phyloP scores from a whole-genome alignment of 768 basidiomycete genomes.

The Holtermannia corniformis region DNA sequence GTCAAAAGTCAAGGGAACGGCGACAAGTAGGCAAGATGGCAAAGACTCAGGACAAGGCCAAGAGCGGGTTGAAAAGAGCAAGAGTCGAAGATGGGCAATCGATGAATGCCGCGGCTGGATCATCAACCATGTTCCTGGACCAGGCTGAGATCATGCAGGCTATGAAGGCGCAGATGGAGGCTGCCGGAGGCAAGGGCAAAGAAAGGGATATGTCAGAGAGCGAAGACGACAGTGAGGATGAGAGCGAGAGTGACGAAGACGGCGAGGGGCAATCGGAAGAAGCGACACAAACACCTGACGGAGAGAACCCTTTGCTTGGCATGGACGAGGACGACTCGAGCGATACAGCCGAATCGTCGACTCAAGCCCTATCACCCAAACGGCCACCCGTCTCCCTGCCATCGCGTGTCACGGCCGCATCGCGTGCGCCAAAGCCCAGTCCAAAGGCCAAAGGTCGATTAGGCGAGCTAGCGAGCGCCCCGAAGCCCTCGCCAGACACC shows the following conservation, averaged over 20 bases:
- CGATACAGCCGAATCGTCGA: neutral
- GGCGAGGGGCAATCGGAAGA: no score
- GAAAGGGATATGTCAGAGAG: conserved; percentile 10
- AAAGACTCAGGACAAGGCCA: no score
- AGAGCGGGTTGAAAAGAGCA: no score
- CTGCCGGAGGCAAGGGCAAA: conserved; percentile 17
- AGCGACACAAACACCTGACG: no score
- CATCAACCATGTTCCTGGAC: conserved; percentile 19
- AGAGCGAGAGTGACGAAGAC: conserved; percentile 3
- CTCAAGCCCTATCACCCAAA: neutral
- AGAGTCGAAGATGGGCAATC: no score
- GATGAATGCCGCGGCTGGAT: no score
- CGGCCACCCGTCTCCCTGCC: neutral
- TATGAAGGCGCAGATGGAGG: conserved; percentile 15
- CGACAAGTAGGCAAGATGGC: no score
- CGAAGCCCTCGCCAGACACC: conserved; percentile 19
- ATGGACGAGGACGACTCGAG: no score
- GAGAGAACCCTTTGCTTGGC: no score
- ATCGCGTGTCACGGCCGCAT: conserved; percentile 9
- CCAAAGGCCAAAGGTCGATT: neutral
- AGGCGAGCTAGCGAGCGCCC: neutral
- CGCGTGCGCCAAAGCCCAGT: neutral
- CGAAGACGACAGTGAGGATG: conserved; percentile 5
- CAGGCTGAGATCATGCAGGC: conserved; percentile 27
- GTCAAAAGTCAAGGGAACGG: no score